phyloP scores from a whole-genome alignment of 2,329 filamentous ascomycete species.

The Hortaea sp. region DNA sequence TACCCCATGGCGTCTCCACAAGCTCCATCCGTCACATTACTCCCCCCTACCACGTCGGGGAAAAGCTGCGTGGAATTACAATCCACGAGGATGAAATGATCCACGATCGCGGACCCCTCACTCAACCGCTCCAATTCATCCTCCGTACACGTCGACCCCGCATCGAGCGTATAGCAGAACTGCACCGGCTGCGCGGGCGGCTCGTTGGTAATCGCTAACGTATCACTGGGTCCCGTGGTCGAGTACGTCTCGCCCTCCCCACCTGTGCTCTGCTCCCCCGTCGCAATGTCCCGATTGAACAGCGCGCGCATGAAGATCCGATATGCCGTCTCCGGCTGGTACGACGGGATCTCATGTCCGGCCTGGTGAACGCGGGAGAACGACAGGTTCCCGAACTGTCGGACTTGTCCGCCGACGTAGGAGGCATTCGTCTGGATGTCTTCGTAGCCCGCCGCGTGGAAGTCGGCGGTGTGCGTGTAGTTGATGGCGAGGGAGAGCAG shows the following conservation, averaged over 20 bases:
- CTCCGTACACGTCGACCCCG: conserved; percentile 7
- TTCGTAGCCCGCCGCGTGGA: conserved; percentile 20
- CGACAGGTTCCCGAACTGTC: conserved; percentile 21
- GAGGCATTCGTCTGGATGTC: conserved; percentile 24
- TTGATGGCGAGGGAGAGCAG: conserved; percentile 25
- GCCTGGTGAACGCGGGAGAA: conserved; percentile 26
- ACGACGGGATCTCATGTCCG: conserved; percentile 36
- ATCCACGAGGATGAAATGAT: conserved; percentile 9
- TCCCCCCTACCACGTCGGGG: conserved; percentile 3
- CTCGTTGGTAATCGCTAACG: conserved; percentile 7
- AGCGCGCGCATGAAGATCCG: conserved; percentile 39
- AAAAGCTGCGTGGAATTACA: conserved; percentile 9
- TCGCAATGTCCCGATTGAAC: conserved; percentile 35
- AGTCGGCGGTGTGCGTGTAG: conserved; percentile 25
- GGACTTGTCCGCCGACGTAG: conserved; percentile 25
- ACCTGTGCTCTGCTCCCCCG: conserved; percentile 19
- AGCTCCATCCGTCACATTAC: neutral
- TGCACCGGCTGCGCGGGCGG: conserved; percentile 8
- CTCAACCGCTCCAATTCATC: conserved; percentile 7
- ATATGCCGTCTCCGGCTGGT: conserved; percentile 40
- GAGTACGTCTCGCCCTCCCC: neutral
- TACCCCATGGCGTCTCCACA: neutral
- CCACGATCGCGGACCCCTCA: conserved; percentile 7
- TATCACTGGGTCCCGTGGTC: conserved; percentile 3
- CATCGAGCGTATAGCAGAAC: conserved; percentile 10